Evolutionary conservation across 164 flowering plant genomes (phyloP), one percentile per base, ranked within the genome.

Genomic region (Magnolia changhungtana): DNA sequence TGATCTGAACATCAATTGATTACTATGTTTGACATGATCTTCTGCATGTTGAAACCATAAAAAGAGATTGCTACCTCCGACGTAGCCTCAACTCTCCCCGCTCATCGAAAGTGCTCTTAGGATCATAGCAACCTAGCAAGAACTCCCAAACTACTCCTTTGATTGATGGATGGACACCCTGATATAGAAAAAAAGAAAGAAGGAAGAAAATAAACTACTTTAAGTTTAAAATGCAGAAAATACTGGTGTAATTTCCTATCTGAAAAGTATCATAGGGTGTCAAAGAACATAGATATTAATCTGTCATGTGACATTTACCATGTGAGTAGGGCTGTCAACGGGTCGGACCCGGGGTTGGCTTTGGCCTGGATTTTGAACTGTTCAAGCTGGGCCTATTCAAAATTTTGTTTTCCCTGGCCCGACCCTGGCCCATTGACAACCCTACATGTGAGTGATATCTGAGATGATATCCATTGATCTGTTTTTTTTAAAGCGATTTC

Each of bases 121-220:
- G 98, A 85, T 91, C 94, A 85, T 73, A 95, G 81, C 98, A 93
- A 66, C 98, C 97, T 82, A 95, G 77, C 80, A 95, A 80, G 78
- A 95, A 95, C 82, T 93, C 98, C 98, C 96, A 95, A 16, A 93
- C 98, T 69, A 24, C 85, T 20, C 91, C 97, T 85, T 89, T 92
- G 45, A 95, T 89, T 63, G 90, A 83, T 75, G 98, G 98, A 84
- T 93, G 97, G 75, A 95, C 84, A 58, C 98, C 98, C 98, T 95
- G 82, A 71, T 16, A 68, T 50, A 73, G n/a, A 78, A 58, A 18
- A 11, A 73, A 71, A 51, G 73, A 71, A 11, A 8, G 61, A 55
- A 55, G 1, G 3, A 16, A 37, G 29, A 2, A 27, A 27, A 1
- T 27, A 27, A 11, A 55, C 16, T 11, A 55, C 14, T 71, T 69